Base-by-base conservation (phyloP, 306 rosid genomes). In the Lagenaria siceraria region DNA sequence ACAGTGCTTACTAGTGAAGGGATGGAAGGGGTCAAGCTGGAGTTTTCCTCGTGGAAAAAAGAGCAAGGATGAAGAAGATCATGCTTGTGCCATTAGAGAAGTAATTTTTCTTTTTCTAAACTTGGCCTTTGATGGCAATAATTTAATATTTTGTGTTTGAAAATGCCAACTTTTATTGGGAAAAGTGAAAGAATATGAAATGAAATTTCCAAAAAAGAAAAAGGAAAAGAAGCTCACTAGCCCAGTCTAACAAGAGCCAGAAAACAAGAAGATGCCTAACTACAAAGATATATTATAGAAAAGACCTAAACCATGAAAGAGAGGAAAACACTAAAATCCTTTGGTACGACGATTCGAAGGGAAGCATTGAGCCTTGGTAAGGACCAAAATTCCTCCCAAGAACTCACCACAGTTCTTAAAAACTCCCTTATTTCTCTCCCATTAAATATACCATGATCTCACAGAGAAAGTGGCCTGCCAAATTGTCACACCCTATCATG, bases 11-110 rank as follows among this genome's bases (percentile, higher is more conserved):
- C 92, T 95, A 77, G 98, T 95, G 79, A 95, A 95, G 87, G 98
- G 98, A 75, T 95, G 98, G 98, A 95, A 95, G 87, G 98, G 98
- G 71, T 83, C 98, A 82, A 95, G 98, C 84, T 95, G 98, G 98
- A 92, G 98, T 87, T 95, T 95, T 79, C 98, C 98, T 24, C 98
- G 98, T 61, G 98, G 98, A 21, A 95, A 95, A 86, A 95, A 95
- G 89, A 92, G 77, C 84, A 95, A 95, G 87, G 99, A 95, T 62
- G 99, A 95, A 84, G 99, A 95, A 90, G 99, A 95, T 81, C 84
- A 95, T 75, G 95, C 96, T 71, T 95, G 99, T 71, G 99, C 99
- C 80, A 80, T 92, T 65, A 88, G 99, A 90, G 99, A 95, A 86
- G 99, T 95, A 85, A 81, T 75, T 9, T 70, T 48, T 10, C 75